Conservation (phyloP, 129 eudicot genomes). For the Artemisia tridentata region DNA sequence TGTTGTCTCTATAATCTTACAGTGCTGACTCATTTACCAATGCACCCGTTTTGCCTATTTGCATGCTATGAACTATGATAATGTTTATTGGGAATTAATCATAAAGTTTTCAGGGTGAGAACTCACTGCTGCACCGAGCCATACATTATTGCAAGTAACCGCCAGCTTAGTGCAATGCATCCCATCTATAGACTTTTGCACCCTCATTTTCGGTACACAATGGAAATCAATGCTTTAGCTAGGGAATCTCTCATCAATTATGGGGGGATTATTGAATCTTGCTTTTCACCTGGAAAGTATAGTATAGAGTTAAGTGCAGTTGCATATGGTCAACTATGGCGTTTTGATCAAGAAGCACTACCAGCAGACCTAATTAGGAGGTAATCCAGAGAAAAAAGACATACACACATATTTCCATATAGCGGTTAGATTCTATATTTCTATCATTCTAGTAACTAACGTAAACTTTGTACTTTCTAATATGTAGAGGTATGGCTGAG, state of each 20-base stretch:
- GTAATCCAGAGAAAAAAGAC: neutral
- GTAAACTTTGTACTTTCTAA: too few relatives aligned
- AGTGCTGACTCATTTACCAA: too few relatives aligned
- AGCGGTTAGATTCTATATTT: too few relatives aligned
- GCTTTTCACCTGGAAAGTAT: slow-evolving; percentile 53
- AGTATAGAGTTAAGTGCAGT: slow-evolving; percentile 57
- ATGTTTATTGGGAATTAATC: neutral
- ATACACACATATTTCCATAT: too few relatives aligned
- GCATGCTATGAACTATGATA: neutral
- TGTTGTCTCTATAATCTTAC: too few relatives aligned
- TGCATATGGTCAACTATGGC: slow-evolving; percentile 61
- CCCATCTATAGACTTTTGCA: slow-evolving; percentile 54
- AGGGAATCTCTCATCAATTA: slow-evolving; percentile 52
- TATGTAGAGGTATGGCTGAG: slow-evolving; percentile 1
- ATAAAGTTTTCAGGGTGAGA: neutral
- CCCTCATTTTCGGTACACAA: slow-evolving; percentile 73
- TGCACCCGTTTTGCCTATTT: neutral
- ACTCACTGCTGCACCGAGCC: slow-evolving; percentile 74
- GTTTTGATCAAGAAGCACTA: slow-evolving; percentile 41
- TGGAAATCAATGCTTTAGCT: slow-evolving; percentile 66
- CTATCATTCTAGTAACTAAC: too few relatives aligned
- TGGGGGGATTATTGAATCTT: slow-evolving; percentile 45
- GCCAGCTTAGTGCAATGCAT: slow-evolving; percentile 73
- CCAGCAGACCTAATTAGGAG: slow-evolving; percentile 26
- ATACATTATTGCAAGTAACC: slow-evolving; percentile 59